Evolutionary conservation across 805 yeast species (phyloP).

Genomic region (Wickerhamiella lipophila): DNA sequence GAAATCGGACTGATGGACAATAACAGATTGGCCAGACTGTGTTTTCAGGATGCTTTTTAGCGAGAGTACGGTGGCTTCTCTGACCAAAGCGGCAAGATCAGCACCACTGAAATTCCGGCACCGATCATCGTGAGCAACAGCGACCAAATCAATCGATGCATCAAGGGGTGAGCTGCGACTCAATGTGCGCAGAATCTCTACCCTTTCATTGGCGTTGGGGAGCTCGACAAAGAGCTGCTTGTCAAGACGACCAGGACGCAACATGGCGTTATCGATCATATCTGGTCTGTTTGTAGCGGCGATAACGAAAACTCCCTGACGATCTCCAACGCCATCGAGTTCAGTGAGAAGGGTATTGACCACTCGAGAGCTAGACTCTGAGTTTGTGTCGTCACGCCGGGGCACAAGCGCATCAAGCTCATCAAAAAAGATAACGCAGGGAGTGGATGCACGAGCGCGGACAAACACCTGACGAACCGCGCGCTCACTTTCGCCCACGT

Average conservation of each 20-base stretch:
- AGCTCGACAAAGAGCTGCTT: slow-evolving; percentile 84
- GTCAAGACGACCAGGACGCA: slow-evolving; percentile 91
- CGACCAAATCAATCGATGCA: slow-evolving; percentile 43
- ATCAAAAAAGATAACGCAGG: slow-evolving; percentile 90
- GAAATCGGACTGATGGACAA: slow-evolving; percentile 58
- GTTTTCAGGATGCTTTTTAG: slow-evolving; percentile 37
- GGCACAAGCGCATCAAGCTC: slow-evolving; percentile 95
- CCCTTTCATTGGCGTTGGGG: slow-evolving; percentile 65
- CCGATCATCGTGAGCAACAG: slow-evolving; percentile 60
- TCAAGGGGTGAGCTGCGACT: slow-evolving; percentile 64
- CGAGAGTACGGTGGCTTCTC: slow-evolving; percentile 90
- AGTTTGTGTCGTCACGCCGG: slow-evolving; percentile 72
- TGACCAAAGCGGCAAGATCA: slow-evolving; percentile 76
- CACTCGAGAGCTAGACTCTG: slow-evolving; percentile 84
- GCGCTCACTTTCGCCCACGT: slow-evolving; percentile 91
- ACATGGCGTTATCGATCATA: slow-evolving; percentile 96
- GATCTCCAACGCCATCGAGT: slow-evolving; percentile 83
- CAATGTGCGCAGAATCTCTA: slow-evolving; percentile 70
- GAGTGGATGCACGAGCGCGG: slow-evolving; percentile 84
- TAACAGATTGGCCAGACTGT: slow-evolving; percentile 24
- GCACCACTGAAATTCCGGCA: slow-evolving; percentile 93
- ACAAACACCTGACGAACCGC: slow-evolving; percentile 88
- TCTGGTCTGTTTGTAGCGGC: slow-evolving; percentile 98
- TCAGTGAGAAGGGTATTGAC: slow-evolving; percentile 92
- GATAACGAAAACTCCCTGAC: slow-evolving; percentile 84